Evolutionary conservation across 148 eudicot species (phyloP).

Genomic region (Pouteria glomerata): DNA sequence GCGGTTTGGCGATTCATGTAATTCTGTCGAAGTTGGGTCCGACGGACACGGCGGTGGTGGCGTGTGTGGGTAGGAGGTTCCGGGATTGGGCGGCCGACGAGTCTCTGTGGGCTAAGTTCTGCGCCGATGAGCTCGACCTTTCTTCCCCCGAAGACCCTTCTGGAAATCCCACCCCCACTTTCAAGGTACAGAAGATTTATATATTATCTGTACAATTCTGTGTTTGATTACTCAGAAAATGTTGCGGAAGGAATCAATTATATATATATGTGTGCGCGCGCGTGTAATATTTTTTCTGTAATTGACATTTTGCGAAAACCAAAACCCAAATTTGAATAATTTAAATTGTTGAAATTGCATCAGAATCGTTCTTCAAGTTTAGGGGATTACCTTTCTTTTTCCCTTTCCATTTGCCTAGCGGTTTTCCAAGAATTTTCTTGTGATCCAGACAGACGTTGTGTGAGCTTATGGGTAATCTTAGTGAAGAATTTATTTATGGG

Average conservation of each 20-base stretch:
- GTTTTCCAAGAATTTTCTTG: not conserved
- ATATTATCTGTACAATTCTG: too few species aligned
- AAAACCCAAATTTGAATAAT: not conserved
- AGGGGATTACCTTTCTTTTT: not conserved
- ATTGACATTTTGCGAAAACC: not conserved
- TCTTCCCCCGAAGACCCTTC: slow-evolving; percentile 54
- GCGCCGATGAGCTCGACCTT: slow-evolving; percentile 46
- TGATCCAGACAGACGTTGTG: too few species aligned
- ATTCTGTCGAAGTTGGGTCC: slow-evolving; percentile 64
- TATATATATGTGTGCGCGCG: too few species aligned
- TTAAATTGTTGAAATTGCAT: not conserved
- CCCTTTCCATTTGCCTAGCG: not conserved
- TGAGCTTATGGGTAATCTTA: too few species aligned
- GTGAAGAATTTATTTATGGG: not conserved
- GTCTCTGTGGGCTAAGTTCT: slow-evolving; percentile 55
- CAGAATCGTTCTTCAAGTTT: not conserved
- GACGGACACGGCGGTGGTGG: slow-evolving; percentile 34
- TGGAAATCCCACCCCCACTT: slow-evolving; percentile 51
- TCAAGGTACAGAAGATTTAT: slow-evolving; percentile 31
- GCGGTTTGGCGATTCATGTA: slow-evolving; percentile 39
- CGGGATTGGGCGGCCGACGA: slow-evolving; percentile 59
- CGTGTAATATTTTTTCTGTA: not conserved
- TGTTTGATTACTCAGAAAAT: not conserved
- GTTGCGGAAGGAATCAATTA: not conserved
- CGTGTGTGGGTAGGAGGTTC: slow-evolving; percentile 41